These are phyloP conservation scores for Picea abies DNA, from an alignment of 83 land plant species.

Conservation along the genomic window DNA sequence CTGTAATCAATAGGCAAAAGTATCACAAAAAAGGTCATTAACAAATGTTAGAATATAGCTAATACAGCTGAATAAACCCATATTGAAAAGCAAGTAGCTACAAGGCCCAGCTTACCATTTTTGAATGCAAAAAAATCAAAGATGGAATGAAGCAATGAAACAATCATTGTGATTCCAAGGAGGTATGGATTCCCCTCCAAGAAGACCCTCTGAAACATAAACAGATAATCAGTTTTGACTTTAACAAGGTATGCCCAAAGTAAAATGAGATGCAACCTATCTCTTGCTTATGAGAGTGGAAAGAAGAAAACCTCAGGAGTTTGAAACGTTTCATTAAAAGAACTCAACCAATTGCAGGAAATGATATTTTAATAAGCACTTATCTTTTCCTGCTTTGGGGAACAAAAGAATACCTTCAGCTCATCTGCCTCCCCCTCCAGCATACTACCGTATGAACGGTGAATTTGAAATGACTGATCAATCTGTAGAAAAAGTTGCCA, in stretches of 20 bases:
- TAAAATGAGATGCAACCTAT: background rate
- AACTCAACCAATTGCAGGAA: background rate
- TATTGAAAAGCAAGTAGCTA: background rate
- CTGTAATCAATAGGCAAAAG: conserved; percentile 36
- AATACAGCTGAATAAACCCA: background rate
- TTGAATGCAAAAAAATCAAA: conserved; percentile 97
- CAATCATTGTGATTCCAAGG: conserved; percentile 80
- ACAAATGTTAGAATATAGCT: background rate
- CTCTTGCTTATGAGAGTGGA: background rate
- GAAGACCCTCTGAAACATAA: conserved; percentile 81
- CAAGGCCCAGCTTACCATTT: conserved; percentile 61
- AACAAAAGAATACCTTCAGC: conserved; percentile 64
- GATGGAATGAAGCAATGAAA: conserved; percentile 88
- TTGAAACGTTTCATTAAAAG: background rate
- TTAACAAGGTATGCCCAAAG: background rate
- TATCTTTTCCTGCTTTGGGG: background rate
- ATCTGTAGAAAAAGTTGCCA: conserved; percentile 96
- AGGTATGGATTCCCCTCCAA: conserved; percentile 97
- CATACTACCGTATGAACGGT: conserved; percentile 97
- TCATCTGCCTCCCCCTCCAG: conserved; percentile 99
- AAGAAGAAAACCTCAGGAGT: background rate
- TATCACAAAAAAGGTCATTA: background rate
- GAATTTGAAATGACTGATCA: conserved; percentile 98
- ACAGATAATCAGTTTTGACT: background rate
- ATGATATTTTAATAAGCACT: background rate